Evolutionary conservation across 345 rosid genomes (phyloP).

Genomic region (Arabis hirsuta): DNA sequence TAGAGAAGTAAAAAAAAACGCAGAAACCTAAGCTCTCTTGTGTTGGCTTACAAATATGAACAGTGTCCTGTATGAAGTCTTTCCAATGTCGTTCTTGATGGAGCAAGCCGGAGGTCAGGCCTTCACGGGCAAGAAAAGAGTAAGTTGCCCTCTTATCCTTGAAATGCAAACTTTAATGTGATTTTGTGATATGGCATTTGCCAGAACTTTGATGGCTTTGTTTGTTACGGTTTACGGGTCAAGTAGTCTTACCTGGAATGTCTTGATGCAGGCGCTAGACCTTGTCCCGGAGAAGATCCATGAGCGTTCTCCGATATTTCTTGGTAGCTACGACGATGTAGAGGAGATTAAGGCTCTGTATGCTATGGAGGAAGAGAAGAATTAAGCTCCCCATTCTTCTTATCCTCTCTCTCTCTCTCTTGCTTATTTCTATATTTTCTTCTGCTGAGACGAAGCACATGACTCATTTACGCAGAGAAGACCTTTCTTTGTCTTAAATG

Average conservation of each 20-base stretch:
- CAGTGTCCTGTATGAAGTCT: conserved; percentile 94
- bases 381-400: conserved; percentile 34
- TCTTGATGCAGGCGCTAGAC: conserved; percentile 77
- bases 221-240: conserved; percentile 4
- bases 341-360: conserved; percentile 90
- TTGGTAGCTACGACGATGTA: conserved; percentile 92
- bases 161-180: background rate
- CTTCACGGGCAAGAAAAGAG: conserved; percentile 88
- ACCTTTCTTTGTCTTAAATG: conserved; percentile 12
- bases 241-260: conserved; percentile 14
- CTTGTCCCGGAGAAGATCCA: conserved; percentile 77
- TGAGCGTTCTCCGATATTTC: conserved; percentile 88
- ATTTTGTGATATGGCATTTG: background rate
- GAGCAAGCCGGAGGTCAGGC: conserved; percentile 99
- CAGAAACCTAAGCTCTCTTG: conserved; percentile 7
- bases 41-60: conserved; percentile 12
- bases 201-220: background rate
- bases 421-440: conserved; percentile 17
- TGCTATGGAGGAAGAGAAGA: conserved; percentile 59
- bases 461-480: conserved; percentile 29
- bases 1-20: background rate
- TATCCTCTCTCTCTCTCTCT: conserved; percentile 1
- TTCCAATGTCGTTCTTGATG: conserved; percentile 96
- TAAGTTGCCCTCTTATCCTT: conserved; percentile 31
- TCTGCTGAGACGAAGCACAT: conserved; percentile 30